Evolutionary conservation across 1,139 yeast species (phyloP), one percentile per base, ranked within the genome.

Genomic region (Taphrina populina): DNA sequence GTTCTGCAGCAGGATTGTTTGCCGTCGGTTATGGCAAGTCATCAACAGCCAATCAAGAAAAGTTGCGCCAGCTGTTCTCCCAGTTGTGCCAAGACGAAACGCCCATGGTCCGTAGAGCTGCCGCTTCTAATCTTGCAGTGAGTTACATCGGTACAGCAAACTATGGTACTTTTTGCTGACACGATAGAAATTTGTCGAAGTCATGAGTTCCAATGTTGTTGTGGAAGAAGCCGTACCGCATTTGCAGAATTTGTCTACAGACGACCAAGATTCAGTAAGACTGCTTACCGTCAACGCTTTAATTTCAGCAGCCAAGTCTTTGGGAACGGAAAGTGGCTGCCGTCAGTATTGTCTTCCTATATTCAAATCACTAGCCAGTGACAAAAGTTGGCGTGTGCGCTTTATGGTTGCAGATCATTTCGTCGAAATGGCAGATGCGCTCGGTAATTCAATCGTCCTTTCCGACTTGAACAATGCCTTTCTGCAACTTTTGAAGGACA

Each of bases 341-440:
- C 61, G 59, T 29, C 60, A 60, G 29, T 49, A 61, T 15, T 40
- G 61, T 2, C 51, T 43, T 1, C 62, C 61, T 32, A 60, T 64
- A 29, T 62, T 69, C 24, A 62, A 63, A 58, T 80, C 81, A 62
- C 77, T 94, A 63, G 83, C 87, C 61, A 79, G 77, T 62, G 98
- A 94, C 72, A 90, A 88, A 71, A 85, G 95, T 66, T 94, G 99
- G 99, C 83, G 98, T 70, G 97, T 94, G 57, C 81, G 98, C 66
- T 94, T 92, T 72, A 88, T 95, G 80, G 95, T 95, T 24, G 96
- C 97, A 24, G 96, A 90, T 69, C 79, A 88, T 66, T 90, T 88
- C 67, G 86, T 83, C 64, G 76, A 77, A 62, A 78, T 94, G 60
- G 88, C 95, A 2, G 67, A 73, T 24, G 82, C 82, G 63, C 55